Percentiles rank a stretch among this genome's conserved stretches.
phyloP scores from a whole-genome alignment of 345 rosid species.

The Camelina neglecta region DNA sequence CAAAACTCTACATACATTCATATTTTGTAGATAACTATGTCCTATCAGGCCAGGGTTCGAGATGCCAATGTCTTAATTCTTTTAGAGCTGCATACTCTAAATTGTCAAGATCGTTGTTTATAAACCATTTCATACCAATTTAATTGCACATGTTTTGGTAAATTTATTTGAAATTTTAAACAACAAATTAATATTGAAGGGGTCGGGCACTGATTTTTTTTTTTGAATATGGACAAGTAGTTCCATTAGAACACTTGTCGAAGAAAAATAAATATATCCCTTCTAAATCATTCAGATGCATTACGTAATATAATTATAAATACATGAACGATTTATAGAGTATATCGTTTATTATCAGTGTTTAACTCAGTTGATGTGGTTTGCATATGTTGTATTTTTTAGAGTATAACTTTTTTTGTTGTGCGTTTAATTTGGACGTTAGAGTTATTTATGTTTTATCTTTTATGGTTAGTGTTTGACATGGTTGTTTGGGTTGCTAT shows the following conservation, averaged over 20 bases:
- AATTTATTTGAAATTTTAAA: background rate
- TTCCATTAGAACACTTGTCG: background rate
- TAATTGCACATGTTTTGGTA: background rate
- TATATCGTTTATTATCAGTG: too few species aligned
- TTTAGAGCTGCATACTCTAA: background rate
- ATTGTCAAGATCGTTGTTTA: background rate
- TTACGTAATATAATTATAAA: background rate
- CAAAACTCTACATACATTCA: background rate
- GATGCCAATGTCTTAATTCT: background rate
- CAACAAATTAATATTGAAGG: background rate
- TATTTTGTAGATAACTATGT: background rate
- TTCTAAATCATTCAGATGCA: background rate
- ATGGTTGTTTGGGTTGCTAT: too few species aligned
- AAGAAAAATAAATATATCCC: background rate
- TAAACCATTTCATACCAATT: background rate
- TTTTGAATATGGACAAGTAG: background rate
- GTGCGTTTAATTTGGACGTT: too few species aligned
- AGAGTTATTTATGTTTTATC: too few species aligned
- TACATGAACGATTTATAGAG: too few species aligned
- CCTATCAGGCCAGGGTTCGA: background rate
- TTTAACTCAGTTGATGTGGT: too few species aligned
- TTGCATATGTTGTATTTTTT: too few species aligned
- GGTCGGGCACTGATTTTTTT: background rate
- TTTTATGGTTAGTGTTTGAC: too few species aligned
- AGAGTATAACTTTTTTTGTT: too few species aligned